Evolutionary conservation across 108 stramenopile species (phyloP).

Genomic region (Discostella stelligeroides): DNA sequence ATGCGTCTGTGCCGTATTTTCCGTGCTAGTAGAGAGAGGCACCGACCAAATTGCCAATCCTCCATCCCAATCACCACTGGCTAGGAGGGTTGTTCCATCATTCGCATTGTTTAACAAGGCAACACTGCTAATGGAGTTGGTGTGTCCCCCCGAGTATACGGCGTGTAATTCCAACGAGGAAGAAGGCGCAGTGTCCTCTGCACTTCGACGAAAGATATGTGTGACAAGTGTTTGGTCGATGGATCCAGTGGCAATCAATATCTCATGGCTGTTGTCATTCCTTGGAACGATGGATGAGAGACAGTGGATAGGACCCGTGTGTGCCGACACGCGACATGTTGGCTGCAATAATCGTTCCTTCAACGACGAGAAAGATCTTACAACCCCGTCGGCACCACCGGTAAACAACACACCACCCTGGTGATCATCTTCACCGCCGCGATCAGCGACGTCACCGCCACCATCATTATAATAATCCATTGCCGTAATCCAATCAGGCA

Average conservation of each 20-base stretch:
- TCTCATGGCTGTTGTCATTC: not conserved
- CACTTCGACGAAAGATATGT: conserved; percentile 39
- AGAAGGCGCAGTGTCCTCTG: not conserved
- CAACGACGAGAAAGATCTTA: conserved; percentile 46
- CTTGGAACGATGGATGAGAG: conserved; percentile 33
- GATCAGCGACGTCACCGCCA: conserved; percentile 11
- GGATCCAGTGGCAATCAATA: conserved; percentile 73
- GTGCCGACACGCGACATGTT: conserved; percentile 35
- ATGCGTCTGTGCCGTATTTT: not conserved
- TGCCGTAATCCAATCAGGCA: conserved; percentile 84
- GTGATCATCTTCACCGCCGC: too few relatives aligned
- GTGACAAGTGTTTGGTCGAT: conserved; percentile 77
- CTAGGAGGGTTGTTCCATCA: too few relatives aligned
- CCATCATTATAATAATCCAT: conserved; percentile 35
- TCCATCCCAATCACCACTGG: conserved; percentile 85
- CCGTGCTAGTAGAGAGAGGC: too few relatives aligned
- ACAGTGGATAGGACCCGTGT: conserved; percentile 76
- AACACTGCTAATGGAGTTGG: conserved; percentile 59
- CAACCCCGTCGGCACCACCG: conserved; percentile 70
- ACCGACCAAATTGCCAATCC: conserved; percentile 71
- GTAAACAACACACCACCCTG: conserved; percentile 47
- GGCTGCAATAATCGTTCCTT: conserved; percentile 1
- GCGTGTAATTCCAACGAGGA: conserved; percentile 24
- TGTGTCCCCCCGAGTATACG: conserved; percentile 53
- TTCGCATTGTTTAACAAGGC: conserved; percentile 30